Conservation (phyloP, 2,329 filamentous ascomycete species). For the Aphanocladium album region DNA sequence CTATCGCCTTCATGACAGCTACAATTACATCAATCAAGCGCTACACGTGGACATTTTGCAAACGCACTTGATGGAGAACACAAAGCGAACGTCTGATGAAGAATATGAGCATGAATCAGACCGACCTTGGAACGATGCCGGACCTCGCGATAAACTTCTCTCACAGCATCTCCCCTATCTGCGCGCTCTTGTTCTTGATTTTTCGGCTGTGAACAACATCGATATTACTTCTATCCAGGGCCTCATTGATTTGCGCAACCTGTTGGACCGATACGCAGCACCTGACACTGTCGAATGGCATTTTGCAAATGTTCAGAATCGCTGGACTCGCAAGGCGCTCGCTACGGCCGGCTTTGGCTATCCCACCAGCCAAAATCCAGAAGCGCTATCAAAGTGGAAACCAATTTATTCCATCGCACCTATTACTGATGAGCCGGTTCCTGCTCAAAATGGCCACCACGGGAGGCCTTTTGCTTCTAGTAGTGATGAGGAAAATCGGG, state of each 20-base stretch:
- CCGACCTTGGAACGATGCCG: slow-evolving; percentile 52
- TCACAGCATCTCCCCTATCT: slow-evolving; percentile 37
- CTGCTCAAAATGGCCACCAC: not conserved
- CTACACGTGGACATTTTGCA: slow-evolving; percentile 40
- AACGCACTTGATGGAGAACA: slow-evolving; percentile 35
- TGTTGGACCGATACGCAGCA: slow-evolving; percentile 47
- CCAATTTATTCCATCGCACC: slow-evolving; percentile 30
- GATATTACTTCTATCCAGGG: slow-evolving; percentile 55
- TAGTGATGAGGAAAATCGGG: slow-evolving; percentile 15
- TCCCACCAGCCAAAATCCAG: slow-evolving; percentile 25
- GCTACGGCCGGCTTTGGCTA: slow-evolving; percentile 52
- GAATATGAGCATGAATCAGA: slow-evolving; percentile 34
- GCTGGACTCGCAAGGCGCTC: slow-evolving; percentile 54
- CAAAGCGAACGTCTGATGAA: slow-evolving; percentile 34
- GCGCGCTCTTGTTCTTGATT: slow-evolving; percentile 53
- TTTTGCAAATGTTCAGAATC: slow-evolving; percentile 49
- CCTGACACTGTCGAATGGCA: slow-evolving; percentile 47
- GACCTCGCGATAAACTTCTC: slow-evolving; percentile 27
- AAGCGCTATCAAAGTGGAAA: slow-evolving; percentile 26
- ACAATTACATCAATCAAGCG: slow-evolving; percentile 49
- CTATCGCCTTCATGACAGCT: slow-evolving; percentile 47
- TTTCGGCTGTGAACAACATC: slow-evolving; percentile 50
- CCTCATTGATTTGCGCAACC: slow-evolving; percentile 49
- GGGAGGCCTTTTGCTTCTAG: not conserved
- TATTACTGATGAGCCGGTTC: slow-evolving; percentile 12